Percentiles rank a stretch among this genome's conserved stretches.
Evolutionary conservation across 2,329 filamentous ascomycete species (phyloP).

Genomic region (Plectosphaerella cucumerina): DNA sequence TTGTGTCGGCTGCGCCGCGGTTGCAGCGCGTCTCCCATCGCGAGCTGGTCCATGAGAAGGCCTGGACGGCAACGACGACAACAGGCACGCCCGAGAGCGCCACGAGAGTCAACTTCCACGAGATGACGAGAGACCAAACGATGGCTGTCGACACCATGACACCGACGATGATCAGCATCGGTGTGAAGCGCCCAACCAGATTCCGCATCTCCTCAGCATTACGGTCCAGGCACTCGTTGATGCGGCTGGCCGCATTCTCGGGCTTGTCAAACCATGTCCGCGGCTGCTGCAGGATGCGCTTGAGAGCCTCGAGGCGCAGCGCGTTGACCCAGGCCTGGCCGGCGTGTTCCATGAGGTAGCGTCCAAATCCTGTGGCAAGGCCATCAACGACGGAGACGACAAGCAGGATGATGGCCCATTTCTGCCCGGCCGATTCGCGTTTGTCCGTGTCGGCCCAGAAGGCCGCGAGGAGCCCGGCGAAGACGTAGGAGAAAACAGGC

Average conservation of each 20-base stretch:
- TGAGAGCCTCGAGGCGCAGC: constrained; percentile 64
- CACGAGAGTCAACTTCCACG: constrained; percentile 79
- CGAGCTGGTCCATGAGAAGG: constrained; percentile 60
- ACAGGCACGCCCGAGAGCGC: constrained; percentile 65
- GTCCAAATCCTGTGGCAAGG: constrained; percentile 57
- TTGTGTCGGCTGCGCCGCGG: constrained; percentile 54
- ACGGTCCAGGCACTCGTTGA: constrained; percentile 72
- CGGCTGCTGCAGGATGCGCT: constrained; percentile 69
- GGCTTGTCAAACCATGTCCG: constrained; percentile 73
- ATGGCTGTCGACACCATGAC: constrained; percentile 66
- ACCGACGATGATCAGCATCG: constrained; percentile 61
- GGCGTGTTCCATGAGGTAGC: constrained; percentile 67
- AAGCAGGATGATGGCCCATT: constrained; percentile 68
- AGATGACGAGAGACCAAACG: constrained; percentile 67
- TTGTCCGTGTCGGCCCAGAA: constrained; percentile 57
- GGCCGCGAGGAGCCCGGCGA: constrained; percentile 67
- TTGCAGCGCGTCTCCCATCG: constrained; percentile 71
- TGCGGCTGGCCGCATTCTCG: constrained; percentile 56
- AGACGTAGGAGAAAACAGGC: constrained; percentile 71
- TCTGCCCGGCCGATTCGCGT: constrained; percentile 43
- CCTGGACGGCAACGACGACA: constrained; percentile 60
- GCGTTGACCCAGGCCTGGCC: constrained; percentile 75
- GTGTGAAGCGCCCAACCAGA: constrained; percentile 72
- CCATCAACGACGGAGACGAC: constrained; percentile 65
- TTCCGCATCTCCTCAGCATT: constrained; percentile 86